Conservation (phyloP, 257 asterid genomes). For the Solanum sejunctum region DNA sequence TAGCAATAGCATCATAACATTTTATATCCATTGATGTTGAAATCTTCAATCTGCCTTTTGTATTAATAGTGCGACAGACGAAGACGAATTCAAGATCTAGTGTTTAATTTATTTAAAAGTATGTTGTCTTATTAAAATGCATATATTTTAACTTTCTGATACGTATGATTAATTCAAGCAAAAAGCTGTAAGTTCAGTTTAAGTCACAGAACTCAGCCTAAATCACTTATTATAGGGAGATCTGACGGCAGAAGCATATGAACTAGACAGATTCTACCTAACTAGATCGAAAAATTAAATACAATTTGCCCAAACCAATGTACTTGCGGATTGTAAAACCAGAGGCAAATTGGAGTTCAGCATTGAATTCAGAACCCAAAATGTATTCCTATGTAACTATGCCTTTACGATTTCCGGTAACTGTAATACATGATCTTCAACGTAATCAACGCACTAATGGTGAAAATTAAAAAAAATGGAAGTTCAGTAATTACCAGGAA, state of each 20-base stretch:
- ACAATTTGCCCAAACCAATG: neutral
- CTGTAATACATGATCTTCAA: neutral
- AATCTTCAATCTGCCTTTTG: neutral
- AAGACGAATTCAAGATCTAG: neutral
- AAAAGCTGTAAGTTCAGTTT: neutral
- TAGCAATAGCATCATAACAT: neutral
- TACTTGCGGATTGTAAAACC: neutral
- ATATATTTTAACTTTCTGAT: neutral
- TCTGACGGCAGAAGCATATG: neutral
- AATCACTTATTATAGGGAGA: neutral
- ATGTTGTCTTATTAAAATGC: neutral
- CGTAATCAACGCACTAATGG: neutral
- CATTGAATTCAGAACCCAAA: neutral
- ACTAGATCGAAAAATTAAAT: neutral
- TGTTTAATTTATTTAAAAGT: neutral
- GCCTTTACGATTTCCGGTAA: neutral
- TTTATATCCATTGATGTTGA: neutral
- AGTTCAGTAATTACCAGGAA: conserved; percentile 48
- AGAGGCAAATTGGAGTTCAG: neutral
- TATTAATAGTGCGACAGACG: neutral
- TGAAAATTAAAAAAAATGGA: neutral
- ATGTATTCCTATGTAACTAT: neutral
- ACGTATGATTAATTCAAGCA: neutral
- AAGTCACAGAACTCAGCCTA: neutral
- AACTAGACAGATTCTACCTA: neutral